Conservation (phyloP, 2,329 filamentous ascomycete species). For the Fusarium phyllophilum region DNA sequence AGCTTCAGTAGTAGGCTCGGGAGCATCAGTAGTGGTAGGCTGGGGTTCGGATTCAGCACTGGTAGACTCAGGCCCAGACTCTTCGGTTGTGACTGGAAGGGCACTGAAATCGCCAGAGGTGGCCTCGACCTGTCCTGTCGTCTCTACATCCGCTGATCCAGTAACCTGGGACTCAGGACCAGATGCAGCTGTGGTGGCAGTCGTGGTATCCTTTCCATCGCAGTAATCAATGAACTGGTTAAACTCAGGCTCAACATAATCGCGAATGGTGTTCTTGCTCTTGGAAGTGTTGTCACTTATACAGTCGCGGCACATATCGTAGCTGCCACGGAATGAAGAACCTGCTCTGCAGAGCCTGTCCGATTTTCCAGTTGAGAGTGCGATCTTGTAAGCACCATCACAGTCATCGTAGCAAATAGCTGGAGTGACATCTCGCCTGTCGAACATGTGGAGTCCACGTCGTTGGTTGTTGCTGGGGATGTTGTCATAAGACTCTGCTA, state of each 20-base stretch:
- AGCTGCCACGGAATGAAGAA: slow-evolving; percentile 55
- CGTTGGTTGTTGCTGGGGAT: slow-evolving; percentile 21
- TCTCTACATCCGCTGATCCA: slow-evolving; percentile 34
- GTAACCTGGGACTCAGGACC: slow-evolving; percentile 42
- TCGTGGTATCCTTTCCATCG: slow-evolving; percentile 35
- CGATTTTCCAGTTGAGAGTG: slow-evolving; percentile 58
- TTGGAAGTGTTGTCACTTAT: slow-evolving; percentile 44
- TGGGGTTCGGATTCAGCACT: slow-evolving; percentile 3
- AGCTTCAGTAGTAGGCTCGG: slow-evolving; percentile 13
- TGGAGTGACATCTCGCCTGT: slow-evolving; percentile 57
- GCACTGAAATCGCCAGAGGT: slow-evolving; percentile 37
- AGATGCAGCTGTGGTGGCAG: slow-evolving; percentile 18
- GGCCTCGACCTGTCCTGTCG: slow-evolving; percentile 41
- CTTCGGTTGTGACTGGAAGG: slow-evolving; percentile 18
- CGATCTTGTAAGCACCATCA: slow-evolving; percentile 60
- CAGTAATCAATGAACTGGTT: slow-evolving; percentile 61
- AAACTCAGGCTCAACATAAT: slow-evolving; percentile 53
- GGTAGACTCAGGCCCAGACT: slow-evolving; percentile 6
- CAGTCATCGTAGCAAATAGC: slow-evolving; percentile 63
- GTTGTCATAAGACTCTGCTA: slow-evolving; percentile 13
- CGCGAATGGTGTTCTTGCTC: slow-evolving; percentile 43
- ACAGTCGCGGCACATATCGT: slow-evolving; percentile 56
- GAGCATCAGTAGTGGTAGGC: slow-evolving; percentile 10
- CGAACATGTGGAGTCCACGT: slow-evolving; percentile 42
- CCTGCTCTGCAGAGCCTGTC: slow-evolving; percentile 54